Conservation (phyloP, 306 rosid species). For the Malus sylvestris region DNA sequence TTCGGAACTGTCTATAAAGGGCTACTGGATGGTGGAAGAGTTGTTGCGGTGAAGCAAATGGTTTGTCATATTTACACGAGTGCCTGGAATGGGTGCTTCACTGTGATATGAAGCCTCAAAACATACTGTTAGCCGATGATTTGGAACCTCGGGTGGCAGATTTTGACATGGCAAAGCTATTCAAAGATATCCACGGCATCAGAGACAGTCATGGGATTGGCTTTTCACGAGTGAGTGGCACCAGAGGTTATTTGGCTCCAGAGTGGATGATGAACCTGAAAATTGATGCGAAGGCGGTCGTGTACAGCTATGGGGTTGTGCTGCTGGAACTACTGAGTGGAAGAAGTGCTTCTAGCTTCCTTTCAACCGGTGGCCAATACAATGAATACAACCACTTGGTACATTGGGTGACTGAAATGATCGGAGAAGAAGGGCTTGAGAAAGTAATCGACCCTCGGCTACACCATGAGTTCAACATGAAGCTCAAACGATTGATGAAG, state of each 20-base stretch:
- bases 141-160: conserved; percentile 32
- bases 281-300: conserved; percentile 38
- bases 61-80: conserved; percentile 39
- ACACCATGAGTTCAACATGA: not conserved
- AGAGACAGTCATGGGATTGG: conserved; percentile 12
- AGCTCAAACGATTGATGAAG: conserved; percentile 19
- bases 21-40: conserved; percentile 23
- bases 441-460: conserved; percentile 24
- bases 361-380: not conserved
- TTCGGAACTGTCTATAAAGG: conserved; percentile 37
- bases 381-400: conserved; percentile 14
- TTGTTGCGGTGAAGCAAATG: conserved; percentile 41
- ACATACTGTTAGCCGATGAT: conserved; percentile 23
- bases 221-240: conserved; percentile 32
- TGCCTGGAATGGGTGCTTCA: conserved; percentile 41
- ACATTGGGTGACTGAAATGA: conserved; percentile 21
- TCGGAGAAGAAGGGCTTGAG: conserved; percentile 17
- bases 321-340: conserved; percentile 34
- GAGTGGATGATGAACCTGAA: conserved; percentile 40
- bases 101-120: conserved; percentile 42
- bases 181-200: conserved; percentile 17
- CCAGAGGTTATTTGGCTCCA: conserved; percentile 39
- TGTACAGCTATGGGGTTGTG: conserved; percentile 43
- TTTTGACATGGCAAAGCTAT: conserved; percentile 40
- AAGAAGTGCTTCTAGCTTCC: conserved; percentile 19